These are phyloP conservation scores for Stygiomarasmius scandens DNA, from an alignment of 1,284 basidiomycete genomes.

Conservation along the genomic window DNA sequence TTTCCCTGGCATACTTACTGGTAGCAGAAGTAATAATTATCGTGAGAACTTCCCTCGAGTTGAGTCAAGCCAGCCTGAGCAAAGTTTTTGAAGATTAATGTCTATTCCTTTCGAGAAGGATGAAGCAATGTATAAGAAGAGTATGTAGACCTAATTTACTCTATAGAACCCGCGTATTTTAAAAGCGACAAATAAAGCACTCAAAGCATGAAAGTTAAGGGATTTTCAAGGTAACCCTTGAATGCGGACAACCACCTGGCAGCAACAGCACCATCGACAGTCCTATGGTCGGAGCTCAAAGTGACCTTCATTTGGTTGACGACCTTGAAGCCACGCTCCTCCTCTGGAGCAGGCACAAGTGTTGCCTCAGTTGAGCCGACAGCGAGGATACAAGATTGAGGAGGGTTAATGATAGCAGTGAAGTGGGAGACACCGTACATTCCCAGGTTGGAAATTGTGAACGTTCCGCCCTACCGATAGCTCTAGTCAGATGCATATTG, in stretches of 20 bases:
- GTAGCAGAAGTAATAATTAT: too few relatives aligned
- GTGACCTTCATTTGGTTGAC: slow-evolving; percentile 96
- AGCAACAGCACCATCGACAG: slow-evolving; percentile 91
- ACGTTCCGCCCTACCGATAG: slow-evolving; percentile 90
- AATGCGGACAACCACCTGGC: slow-evolving; percentile 92
- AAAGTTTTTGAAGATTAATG: neutral
- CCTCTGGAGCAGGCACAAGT: slow-evolving; percentile 86
- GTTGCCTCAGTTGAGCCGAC: slow-evolving; percentile 88
- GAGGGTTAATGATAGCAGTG: slow-evolving; percentile 99
- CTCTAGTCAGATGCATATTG: too few relatives aligned
- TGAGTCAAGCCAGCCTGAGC: too few relatives aligned
- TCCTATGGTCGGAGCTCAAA: slow-evolving; percentile 93
- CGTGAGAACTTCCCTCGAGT: neutral
- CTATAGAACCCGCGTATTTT: neutral
- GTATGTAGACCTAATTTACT: neutral
- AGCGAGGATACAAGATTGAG: slow-evolving; percentile 97
- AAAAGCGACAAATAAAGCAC: slow-evolving; percentile 4
- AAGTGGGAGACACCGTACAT: slow-evolving; percentile 97
- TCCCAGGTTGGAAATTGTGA: slow-evolving; percentile 99
- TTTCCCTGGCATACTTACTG: slow-evolving; percentile 38
- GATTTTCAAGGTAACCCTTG: slow-evolving; percentile 97
- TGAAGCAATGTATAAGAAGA: neutral
- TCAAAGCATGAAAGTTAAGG: slow-evolving; percentile 90
- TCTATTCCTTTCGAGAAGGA: neutral
- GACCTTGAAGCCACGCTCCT: slow-evolving; percentile 92